Conservation (phyloP, 768 basidiomycete species). For the Polyporus arcularius region DNA sequence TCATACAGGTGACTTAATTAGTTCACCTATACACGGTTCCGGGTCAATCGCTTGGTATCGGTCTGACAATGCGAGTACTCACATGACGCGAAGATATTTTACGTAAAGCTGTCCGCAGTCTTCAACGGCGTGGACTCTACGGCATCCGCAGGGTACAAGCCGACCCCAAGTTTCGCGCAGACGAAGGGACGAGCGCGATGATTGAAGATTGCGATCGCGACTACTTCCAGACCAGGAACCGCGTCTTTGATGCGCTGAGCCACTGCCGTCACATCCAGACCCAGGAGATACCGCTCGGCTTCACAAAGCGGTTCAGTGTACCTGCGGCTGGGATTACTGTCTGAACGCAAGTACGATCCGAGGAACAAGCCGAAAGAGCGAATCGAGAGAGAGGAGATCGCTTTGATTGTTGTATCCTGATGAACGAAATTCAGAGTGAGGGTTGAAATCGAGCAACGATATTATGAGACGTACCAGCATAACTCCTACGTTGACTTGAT, state of each 20-base stretch:
- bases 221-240: not conserved
- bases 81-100: too few relatives aligned
- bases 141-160: not conserved
- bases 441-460: too few relatives aligned
- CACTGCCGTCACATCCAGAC: not conserved
- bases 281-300: constrained; percentile 1
- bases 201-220: not conserved
- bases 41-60: too few relatives aligned
- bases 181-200: not conserved
- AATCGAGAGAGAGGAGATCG: not conserved
- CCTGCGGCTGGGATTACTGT: too few relatives aligned
- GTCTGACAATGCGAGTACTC: too few relatives aligned
- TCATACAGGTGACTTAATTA: too few relatives aligned
- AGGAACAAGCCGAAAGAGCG: constrained; percentile 1
- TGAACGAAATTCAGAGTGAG: too few relatives aligned
- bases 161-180: not conserved
- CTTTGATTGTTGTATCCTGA: not conserved
- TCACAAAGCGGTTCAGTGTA: not conserved
- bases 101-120: not conserved
- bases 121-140: not conserved
- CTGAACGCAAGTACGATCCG: not conserved
- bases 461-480: not conserved
- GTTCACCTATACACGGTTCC: too few relatives aligned
- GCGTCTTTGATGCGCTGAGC: not conserved
- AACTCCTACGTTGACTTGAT: not conserved